Evolutionary conservation across 768 basidiomycete species (phyloP).

Genomic region (Mycena venus): DNA sequence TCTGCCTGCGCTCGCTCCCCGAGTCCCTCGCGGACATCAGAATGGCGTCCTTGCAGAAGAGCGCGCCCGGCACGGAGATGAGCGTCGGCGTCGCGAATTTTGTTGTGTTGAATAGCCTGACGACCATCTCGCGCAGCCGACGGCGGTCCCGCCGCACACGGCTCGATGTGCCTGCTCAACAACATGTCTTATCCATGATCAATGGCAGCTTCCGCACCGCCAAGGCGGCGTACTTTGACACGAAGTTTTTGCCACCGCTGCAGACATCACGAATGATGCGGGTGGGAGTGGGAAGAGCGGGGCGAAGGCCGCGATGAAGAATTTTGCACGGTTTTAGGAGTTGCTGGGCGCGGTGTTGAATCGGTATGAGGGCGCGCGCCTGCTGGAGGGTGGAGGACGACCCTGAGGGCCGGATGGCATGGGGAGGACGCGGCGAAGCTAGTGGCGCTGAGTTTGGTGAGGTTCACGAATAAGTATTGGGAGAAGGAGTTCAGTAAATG

Average conservation of each 20-base stretch:
- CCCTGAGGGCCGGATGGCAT: conserved; percentile 64
- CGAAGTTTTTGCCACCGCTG: conserved; percentile 84
- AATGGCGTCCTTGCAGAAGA: conserved; percentile 65
- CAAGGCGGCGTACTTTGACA: conserved; percentile 87
- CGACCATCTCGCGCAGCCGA: conserved; percentile 70
- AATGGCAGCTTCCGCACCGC: conserved; percentile 82
- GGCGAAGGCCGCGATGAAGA: conserved; percentile 76
- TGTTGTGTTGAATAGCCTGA: conserved; percentile 66
- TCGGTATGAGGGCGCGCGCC: conserved; percentile 75
- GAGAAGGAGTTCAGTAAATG: conserved; percentile 88
- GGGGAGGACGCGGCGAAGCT: conserved; percentile 83
- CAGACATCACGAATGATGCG: conserved; percentile 73
- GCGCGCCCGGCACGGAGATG: conserved; percentile 60
- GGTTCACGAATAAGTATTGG: conserved; percentile 80
- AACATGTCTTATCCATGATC: conserved; percentile 81
- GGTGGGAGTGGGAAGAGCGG: conserved; percentile 57
- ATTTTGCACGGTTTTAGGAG: conserved; percentile 86
- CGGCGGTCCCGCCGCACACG: conserved; percentile 74
- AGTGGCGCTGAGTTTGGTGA: conserved; percentile 79
- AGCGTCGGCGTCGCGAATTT: conserved; percentile 77
- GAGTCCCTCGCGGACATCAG: conserved; percentile 84
- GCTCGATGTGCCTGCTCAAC: conserved; percentile 84
- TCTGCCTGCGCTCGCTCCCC: conserved; percentile 86
- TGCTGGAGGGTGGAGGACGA: conserved; percentile 86
- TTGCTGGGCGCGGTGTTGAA: conserved; percentile 83